Percentiles rank a stretch among this genome's conserved stretches.
These are phyloP conservation scores for Aristolochia fimbriata DNA, from an alignment of 164 flowering plant species.

Conservation along the genomic window DNA sequence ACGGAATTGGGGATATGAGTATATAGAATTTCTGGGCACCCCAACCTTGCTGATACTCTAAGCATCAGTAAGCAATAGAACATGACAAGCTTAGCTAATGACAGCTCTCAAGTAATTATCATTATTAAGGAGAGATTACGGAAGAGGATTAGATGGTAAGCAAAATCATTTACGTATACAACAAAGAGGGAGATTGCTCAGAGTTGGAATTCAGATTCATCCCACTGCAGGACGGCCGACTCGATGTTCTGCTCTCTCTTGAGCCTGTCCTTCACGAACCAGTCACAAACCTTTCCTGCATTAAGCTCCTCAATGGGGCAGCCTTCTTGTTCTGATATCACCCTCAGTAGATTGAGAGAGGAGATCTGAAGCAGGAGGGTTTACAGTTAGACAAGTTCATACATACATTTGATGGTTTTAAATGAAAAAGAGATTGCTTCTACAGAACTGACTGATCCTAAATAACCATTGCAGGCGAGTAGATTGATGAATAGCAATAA, in stretches of 20 bases:
- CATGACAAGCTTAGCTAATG: too few species aligned
- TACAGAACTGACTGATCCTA: background rate
- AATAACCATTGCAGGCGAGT: background rate
- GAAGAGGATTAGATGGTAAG: background rate
- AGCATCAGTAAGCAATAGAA: too few species aligned
- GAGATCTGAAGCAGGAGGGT: slow-evolving; percentile 44
- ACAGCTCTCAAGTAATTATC: background rate
- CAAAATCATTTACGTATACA: background rate
- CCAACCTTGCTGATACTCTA: too few species aligned
- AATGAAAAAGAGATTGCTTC: background rate
- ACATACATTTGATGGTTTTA: too few species aligned
- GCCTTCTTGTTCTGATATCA: slow-evolving; percentile 84
- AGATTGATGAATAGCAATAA: too few species aligned
- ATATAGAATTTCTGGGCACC: too few species aligned
- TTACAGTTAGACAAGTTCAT: background rate
- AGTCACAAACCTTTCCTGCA: slow-evolving; percentile 74
- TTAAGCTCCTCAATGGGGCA: slow-evolving; percentile 72
- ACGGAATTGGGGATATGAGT: too few species aligned
- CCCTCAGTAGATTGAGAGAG: slow-evolving; percentile 68
- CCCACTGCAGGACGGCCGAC: slow-evolving; percentile 88
- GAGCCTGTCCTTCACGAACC: slow-evolving; percentile 87
- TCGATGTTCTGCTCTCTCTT: slow-evolving; percentile 76
- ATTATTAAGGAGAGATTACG: background rate
- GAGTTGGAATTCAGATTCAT: slow-evolving; percentile 41
- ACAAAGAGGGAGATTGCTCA: slow-evolving; percentile 1